These are phyloP conservation scores for Rutstroemia sp. DNA, from an alignment of 2,329 filamentous ascomycete genomes.

Conservation along the genomic window DNA sequence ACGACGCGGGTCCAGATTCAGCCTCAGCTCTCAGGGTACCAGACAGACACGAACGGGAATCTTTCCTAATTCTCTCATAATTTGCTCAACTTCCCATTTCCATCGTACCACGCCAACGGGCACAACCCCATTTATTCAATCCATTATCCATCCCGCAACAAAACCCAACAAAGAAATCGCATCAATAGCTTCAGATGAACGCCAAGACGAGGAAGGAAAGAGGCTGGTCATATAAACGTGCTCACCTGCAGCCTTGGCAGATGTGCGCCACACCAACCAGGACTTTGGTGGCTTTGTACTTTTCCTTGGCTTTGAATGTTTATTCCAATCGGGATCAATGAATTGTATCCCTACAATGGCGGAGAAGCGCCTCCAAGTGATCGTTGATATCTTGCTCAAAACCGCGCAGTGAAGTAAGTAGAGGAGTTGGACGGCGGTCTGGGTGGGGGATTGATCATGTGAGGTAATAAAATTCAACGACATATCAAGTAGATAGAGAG, in stretches of 20 bases:
- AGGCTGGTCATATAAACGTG: neutral
- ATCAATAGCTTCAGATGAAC: neutral
- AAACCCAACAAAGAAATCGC: too few relatives aligned
- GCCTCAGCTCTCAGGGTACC: too few relatives aligned
- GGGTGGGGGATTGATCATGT: neutral
- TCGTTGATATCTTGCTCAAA: neutral
- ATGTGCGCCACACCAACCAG: too few relatives aligned
- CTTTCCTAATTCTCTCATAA: slow-evolving; percentile 2
- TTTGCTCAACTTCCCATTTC: neutral
- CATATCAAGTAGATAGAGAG: too few relatives aligned
- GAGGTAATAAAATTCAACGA: neutral
- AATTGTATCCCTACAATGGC: neutral
- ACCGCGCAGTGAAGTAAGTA: neutral
- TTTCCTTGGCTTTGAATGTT: neutral
- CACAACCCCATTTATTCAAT: neutral
- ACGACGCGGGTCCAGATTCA: neutral
- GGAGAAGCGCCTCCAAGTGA: neutral
- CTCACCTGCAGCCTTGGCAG: neutral
- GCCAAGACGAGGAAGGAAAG: neutral
- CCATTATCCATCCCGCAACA: neutral
- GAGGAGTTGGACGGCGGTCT: neutral
- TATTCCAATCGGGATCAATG: neutral
- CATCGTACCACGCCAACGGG: neutral
- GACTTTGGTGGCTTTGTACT: too few relatives aligned
- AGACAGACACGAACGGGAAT: too few relatives aligned